phyloP scores from a whole-genome alignment of 441 rosid species.

The Brassica balearica region DNA sequence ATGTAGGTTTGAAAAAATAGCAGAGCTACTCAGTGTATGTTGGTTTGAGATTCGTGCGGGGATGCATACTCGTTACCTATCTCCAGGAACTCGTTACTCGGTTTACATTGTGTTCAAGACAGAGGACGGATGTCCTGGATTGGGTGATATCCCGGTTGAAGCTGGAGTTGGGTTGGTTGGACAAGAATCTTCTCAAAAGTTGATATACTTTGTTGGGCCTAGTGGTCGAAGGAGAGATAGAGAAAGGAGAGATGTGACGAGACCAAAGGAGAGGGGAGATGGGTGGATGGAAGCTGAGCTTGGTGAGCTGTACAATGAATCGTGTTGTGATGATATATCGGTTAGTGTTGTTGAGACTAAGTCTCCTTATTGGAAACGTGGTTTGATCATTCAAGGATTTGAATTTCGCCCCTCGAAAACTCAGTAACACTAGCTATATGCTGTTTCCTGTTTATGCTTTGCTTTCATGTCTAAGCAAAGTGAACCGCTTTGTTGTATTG shows the following conservation, averaged over 20 bases:
- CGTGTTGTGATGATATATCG: constrained; percentile 18
- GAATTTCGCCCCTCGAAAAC: constrained; percentile 47
- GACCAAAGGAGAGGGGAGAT: constrained; percentile 31
- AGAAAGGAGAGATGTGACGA: constrained; percentile 28
- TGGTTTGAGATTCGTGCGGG: constrained; percentile 46
- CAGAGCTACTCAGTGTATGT: constrained; percentile 41
- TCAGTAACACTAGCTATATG: not conserved
- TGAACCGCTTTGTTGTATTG: constrained; percentile 22
- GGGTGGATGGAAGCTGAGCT: constrained; percentile 60
- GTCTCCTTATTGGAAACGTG: not conserved
- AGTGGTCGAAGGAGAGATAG: not conserved
- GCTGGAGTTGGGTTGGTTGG: constrained; percentile 24
- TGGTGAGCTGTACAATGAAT: constrained; percentile 47
- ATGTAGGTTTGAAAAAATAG: constrained; percentile 52
- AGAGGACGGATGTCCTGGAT: constrained; percentile 25
- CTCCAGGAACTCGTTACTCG: constrained; percentile 45
- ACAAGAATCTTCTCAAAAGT: constrained; percentile 12
- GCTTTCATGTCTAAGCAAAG: constrained; percentile 15
- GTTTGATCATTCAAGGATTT: constrained; percentile 58
- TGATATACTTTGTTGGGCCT: constrained; percentile 28
- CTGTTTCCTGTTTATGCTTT: not conserved
- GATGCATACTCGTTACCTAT: constrained; percentile 37
- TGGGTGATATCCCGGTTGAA: constrained; percentile 4
- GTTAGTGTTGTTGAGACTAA: constrained; percentile 38
- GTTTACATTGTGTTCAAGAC: constrained; percentile 51